Evolutionary conservation across 306 rosid genomes (phyloP).

Genomic region (Mimosa bimucronata): DNA sequence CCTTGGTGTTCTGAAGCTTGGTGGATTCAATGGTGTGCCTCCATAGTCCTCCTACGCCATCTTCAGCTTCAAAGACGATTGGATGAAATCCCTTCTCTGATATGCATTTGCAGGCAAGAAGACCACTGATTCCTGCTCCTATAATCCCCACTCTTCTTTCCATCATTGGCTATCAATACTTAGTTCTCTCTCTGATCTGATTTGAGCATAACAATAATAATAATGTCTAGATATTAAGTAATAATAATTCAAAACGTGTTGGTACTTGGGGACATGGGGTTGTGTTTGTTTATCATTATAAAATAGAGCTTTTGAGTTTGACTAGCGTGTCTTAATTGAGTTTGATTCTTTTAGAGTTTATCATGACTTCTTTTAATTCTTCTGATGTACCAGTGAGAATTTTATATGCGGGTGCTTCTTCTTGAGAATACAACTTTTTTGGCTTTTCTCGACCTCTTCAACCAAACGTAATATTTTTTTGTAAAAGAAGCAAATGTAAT

Average conservation of each 20-base stretch:
- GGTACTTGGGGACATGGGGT: too few species aligned
- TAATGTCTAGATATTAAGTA: background rate
- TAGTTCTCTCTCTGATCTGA: background rate
- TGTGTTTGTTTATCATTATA: background rate
- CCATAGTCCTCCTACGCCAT: slow-evolving; percentile 58
- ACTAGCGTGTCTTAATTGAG: background rate
- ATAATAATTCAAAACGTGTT: background rate
- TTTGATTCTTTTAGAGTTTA: background rate
- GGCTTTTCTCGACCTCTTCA: too few species aligned
- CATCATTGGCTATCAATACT: slow-evolving; percentile 23
- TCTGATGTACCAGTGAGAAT: background rate
- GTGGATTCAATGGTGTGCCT: slow-evolving; percentile 49
- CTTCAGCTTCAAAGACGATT: slow-evolving; percentile 53
- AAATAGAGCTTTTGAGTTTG: background rate
- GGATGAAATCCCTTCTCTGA: slow-evolving; percentile 48
- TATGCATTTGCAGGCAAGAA: slow-evolving; percentile 50
- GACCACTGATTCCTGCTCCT: slow-evolving; percentile 64
- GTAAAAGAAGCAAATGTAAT: too few species aligned
- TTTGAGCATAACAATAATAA: background rate
- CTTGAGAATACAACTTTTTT: background rate
- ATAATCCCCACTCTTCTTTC: slow-evolving; percentile 52
- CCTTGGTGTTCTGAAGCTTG: slow-evolving; percentile 48
- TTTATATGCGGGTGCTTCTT: background rate
- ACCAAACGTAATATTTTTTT: too few species aligned
- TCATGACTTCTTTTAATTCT: background rate